Evolutionary conservation across 148 eudicot genomes (phyloP), one percentile per base, ranked within the genome.

Genomic region (Cornus controversa): DNA sequence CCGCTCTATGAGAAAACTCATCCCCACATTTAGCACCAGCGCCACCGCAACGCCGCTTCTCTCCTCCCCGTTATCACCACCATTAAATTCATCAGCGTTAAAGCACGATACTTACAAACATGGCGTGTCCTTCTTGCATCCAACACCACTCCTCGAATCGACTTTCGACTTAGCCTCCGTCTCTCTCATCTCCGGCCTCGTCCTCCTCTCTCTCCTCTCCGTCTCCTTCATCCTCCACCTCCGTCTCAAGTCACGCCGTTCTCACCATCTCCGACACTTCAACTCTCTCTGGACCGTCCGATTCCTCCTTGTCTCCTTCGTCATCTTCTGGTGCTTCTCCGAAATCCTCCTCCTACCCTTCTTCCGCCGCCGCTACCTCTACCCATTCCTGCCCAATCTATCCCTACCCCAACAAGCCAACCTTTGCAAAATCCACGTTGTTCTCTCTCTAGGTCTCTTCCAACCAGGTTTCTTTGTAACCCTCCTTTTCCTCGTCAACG

Each of bases 391-490:
- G n/a, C 88, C 87, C 13, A 22, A 71, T 0, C 20, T 85, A 6
- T 40, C 86, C 23, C 2, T 88, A 0, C 5, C 78, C 15, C 78
- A 80, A 16, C 90, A 91, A 42, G 50, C 80, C 50, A 62, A 40
- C 8, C 70, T 91, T 23, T 93, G 97, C 31, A 84, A 87, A 71
- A 2, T 82, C 9, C 88, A 91, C 27, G 73, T 88, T 1, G 85
- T 91, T 18, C 82, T 90, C 25, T 87, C 93, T 4, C 85, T 93
- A n/a, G 97, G 97, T 8, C 68, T 93, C 14, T 81, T 82, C 27
- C 86, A 93, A 66, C 97, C 97, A 4, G 93, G 93, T 0, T 91
- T 89, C 67, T 37, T 93, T 10, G 73, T 89, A 23, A 76, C 93
- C 37, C 87, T 93, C 4, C 78, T 91, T 0, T 88, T 87, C 82